Evolutionary conservation across 2,329 filamentous ascomycete genomes (phyloP), one percentile per base, ranked within the genome.

Genomic region (Rachicladosporium sp.): DNA sequence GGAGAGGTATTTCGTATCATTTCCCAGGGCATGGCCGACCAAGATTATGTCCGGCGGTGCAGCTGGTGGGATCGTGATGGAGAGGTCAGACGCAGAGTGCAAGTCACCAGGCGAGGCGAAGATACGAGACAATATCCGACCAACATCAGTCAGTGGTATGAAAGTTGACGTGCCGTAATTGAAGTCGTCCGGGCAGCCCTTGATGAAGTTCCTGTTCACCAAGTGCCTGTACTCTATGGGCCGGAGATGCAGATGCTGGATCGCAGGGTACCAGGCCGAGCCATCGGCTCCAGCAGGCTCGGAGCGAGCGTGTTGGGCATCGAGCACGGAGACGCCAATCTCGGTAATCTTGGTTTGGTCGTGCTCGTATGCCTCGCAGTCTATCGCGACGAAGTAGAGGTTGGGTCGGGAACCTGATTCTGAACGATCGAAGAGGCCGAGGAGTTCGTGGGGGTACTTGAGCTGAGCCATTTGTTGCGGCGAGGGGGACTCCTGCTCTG

Each of bases 311-410:
- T 74, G 68, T 11, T 63, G 57, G 1, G 82, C 86, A 56, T 96
- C 87, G 0, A 96, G 67, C n/a, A 37, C 30, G 4, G 39, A 33
- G 23, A 27, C 23, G 1, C 91, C 91, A 29, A 98, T 70, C 58
- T 98, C 91, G 0, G 88, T 93, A 43, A 96, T 71, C 8, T 74
- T 66, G 27, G 69, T 65, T 9, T 76, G 73, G 34, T 74, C 67
- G 11, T 64, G 61, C 57, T 98, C 91, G 43, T 79, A 84, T 1
- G 80, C 78, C 59, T 98, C 91, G 23, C 91, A 66, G 51, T 98
- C 91, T 33, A 96, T 68, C 46, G 74, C 78, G 42, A 94, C 67
- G 48, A 95, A 81, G 4, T 93, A n/a, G n/a, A n/a, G n/a, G n/a
- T n/a, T n/a, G n/a, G n/a, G n/a, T n/a, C n/a, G n/a, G n/a, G n/a